These are phyloP conservation scores for Suillus placidus DNA, from an alignment of 768 basidiomycete genomes.

Conservation along the genomic window DNA sequence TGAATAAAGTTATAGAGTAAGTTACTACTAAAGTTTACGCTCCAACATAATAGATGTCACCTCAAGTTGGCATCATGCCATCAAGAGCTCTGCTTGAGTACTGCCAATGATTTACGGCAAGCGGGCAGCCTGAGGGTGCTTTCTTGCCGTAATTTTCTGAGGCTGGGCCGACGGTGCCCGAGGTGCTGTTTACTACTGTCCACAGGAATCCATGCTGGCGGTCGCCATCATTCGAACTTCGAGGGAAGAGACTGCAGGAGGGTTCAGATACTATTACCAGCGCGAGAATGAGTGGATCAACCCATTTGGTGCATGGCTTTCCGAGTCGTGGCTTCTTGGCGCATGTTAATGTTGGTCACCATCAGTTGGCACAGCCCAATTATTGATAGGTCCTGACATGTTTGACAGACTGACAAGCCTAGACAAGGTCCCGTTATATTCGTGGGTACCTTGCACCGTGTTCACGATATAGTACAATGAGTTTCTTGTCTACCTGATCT, in stretches of 20 bases:
- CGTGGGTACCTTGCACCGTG: not conserved
- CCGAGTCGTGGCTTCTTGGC: not conserved
- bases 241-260: not conserved
- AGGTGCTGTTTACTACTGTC: not conserved
- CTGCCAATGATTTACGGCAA: not conserved
- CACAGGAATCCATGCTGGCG: not conserved
- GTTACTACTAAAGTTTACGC: too few relatives aligned
- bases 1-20: not conserved
- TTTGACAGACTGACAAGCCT: not conserved
- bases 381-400: not conserved
- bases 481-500: too few relatives aligned
- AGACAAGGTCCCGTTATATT: not conserved
- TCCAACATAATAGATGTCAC: too few relatives aligned
- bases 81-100: not conserved
- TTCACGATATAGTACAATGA: not conserved
- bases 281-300: not conserved
- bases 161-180: not conserved
- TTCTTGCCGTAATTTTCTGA: not conserved
- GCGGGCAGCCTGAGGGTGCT: not conserved
- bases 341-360: not conserved
- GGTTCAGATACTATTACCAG: not conserved
- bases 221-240: not conserved
- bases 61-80: not conserved
- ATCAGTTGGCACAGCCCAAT: conserved; percentile 1
- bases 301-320: not conserved